Base-by-base conservation (phyloP, 257 asterid species). In the Nicotiana otophora region DNA sequence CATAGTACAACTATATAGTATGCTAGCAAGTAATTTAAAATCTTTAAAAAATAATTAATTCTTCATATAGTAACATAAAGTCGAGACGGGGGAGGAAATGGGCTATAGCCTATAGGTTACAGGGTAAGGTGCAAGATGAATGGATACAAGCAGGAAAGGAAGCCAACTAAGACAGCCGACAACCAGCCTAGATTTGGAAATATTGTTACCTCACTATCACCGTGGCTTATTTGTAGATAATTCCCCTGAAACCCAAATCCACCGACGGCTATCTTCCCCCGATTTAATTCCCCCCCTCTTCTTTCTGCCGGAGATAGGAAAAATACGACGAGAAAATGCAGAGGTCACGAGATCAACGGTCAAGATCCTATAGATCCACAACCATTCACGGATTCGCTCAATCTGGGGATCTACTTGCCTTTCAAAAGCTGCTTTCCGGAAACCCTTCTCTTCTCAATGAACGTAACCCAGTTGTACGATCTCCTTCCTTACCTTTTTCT, bases 331-430 rank as follows among this genome's bases (percentile, higher is more conserved):
- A 28, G 46, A 39, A 20, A 55, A 65, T 74, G 90, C 86, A 85
- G 85, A 81, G 80, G 86, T 66, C 65, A 3, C 83, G 83, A 86
- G 87, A 84, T 74, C 89, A 84, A 42, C 81, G 87, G 75, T 80
- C 88, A 69, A 88, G 86, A 82, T 63, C 85, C 74, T 82, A 87
- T 55, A 86, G 58, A 72, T 86, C 95, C 61, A 84, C 92, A 72
- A 94, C 99, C 83, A 91, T 95, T 79, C 99, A 95, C 86, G 99
- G 92, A 74, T 92, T 86, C 61, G 99, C 99, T 58, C 99, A 95
- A 90, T 89, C 89, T 68, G 99, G 99, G 69, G 97, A 95, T 87
- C 87, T 91, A 68, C 82, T 61, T 86, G 88, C 97, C 63, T 83
- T 95, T 84, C 97, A 89, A 82, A 93, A 88, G 90, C 53, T 95